These are phyloP conservation scores for Colletotrichum salicis DNA, from an alignment of 2,329 filamentous ascomycete genomes.

Conservation along the genomic window DNA sequence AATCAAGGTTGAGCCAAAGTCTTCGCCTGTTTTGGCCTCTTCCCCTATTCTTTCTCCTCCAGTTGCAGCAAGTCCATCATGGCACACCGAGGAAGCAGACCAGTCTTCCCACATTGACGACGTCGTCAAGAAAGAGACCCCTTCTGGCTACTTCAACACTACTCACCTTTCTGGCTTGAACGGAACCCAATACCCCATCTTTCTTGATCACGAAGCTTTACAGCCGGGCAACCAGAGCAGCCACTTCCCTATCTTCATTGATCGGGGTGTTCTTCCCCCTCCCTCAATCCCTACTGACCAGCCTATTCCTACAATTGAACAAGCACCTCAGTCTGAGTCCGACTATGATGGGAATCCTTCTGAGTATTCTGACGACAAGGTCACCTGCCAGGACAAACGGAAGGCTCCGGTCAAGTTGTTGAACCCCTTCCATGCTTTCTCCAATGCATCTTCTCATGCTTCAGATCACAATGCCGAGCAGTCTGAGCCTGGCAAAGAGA, in stretches of 20 bases:
- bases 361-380: neutral
- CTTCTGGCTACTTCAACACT: neutral
- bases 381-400: neutral
- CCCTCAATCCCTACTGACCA: neutral
- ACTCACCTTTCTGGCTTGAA: slow-evolving; percentile 17
- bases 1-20: slow-evolving; percentile 11
- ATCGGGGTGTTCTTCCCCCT: neutral
- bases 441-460: slow-evolving; percentile 18
- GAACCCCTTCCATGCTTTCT: slow-evolving; percentile 32
- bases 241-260: slow-evolving; percentile 7
- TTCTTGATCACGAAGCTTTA: neutral
- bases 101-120: slow-evolving; percentile 27
- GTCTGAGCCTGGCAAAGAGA: slow-evolving; percentile 8
- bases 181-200: slow-evolving; percentile 10
- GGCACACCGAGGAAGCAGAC: neutral
- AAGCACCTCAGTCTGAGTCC: neutral
- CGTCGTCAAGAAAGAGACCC: slow-evolving; percentile 19
- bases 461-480: slow-evolving; percentile 20
- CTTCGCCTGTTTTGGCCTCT: slow-evolving; percentile 13
- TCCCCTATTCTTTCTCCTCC: slow-evolving; percentile 7
- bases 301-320: neutral
- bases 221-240: slow-evolving; percentile 9
- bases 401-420: slow-evolving; percentile 18
- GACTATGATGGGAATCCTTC: slow-evolving; percentile 7
- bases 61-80: neutral